These are phyloP conservation scores for Paratinospora sagittata DNA, from an alignment of 164 flowering plant species.

Conservation along the genomic window DNA sequence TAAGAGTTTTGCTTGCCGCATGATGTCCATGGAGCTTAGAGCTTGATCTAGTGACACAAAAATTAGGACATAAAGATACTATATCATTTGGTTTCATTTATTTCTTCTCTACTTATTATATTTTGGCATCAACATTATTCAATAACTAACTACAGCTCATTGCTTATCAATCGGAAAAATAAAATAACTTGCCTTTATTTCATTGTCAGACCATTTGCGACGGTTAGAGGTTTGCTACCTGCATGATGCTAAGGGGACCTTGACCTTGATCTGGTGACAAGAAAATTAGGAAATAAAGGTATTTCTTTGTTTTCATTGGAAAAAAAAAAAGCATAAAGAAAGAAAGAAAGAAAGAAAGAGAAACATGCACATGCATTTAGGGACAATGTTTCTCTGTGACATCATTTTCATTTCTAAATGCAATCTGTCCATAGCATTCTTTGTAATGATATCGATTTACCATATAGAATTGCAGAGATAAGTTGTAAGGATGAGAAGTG, in stretches of 20 bases:
- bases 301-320: not conserved
- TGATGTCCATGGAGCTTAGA: too few relatives aligned
- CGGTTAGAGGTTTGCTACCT: conserved; percentile 46
- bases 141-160: too few relatives aligned
- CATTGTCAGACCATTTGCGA: conserved; percentile 35
- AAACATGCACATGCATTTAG: not conserved
- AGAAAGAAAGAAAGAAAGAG: not conserved
- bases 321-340: too few relatives aligned
- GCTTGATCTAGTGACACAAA: too few relatives aligned
- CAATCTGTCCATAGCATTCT: not conserved
- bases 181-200: conserved; percentile 28
- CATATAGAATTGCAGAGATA: too few relatives aligned
- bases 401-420: not conserved
- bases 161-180: too few relatives aligned
- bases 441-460: not conserved
- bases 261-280: conserved; percentile 13
- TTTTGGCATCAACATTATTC: too few relatives aligned
- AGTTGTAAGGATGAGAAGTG: too few relatives aligned
- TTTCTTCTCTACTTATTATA: too few relatives aligned
- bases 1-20: too few relatives aligned
- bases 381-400: not conserved
- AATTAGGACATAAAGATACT: too few relatives aligned
- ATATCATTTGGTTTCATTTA: too few relatives aligned
- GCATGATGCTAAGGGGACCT: conserved; percentile 32
- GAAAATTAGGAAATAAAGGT: conserved; percentile 2